phyloP scores from a whole-genome alignment of 2,329 filamentous ascomycete species.

The Trichophyton schoenleinii region DNA sequence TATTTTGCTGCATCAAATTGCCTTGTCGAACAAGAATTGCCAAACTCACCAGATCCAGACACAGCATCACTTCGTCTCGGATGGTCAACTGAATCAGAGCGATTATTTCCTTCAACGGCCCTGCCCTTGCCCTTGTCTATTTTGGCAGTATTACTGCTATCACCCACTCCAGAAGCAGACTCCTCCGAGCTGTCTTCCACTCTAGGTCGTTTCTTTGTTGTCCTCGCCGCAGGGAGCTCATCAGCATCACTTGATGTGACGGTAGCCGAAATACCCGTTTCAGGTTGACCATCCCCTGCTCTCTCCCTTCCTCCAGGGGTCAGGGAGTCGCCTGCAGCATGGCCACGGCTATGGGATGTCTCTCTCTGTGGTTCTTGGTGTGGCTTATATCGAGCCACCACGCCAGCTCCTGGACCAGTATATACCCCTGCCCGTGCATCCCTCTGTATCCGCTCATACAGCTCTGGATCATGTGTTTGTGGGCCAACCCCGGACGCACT shows the following conservation, averaged over 20 bases:
- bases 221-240: neutral
- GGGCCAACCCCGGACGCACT: neutral
- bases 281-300: neutral
- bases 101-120: neutral
- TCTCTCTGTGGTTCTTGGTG: neutral
- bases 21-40: neutral
- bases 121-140: neutral
- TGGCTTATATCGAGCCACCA: conserved; percentile 6
- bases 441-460: conserved; percentile 9
- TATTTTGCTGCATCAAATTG: too few species aligned
- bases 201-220: neutral
- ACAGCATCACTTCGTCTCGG: neutral
- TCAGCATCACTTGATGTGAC: neutral
- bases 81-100: neutral
- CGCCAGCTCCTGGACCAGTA: conserved; percentile 2
- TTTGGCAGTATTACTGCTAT: neutral
- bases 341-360: neutral
- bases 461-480: conserved; percentile 9
- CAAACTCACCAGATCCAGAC: neutral
- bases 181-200: neutral
- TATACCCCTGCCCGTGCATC: conserved; percentile 4
- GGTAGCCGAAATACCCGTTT: neutral
- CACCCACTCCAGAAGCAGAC: too few species aligned
- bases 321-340: neutral
- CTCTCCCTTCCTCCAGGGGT: neutral